Evolutionary conservation across 2,329 filamentous ascomycete genomes (phyloP).

Genomic region (Aspergillus clavatus): DNA sequence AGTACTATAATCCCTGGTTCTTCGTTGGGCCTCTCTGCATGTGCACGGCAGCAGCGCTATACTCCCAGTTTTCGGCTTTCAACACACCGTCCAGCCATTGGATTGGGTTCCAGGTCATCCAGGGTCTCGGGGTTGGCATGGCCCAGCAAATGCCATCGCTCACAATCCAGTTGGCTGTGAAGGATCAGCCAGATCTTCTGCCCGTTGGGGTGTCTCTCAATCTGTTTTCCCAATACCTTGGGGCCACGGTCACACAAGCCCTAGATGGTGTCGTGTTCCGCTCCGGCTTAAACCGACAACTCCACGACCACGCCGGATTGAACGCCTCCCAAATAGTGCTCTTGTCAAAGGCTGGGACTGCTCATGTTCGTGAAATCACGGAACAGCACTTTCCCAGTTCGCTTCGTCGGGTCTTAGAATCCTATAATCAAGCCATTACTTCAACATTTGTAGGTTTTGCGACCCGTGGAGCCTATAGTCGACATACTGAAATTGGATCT

Average conservation of each 20-base stretch:
- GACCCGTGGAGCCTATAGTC: too few species aligned
- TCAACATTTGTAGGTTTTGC: slow-evolving; percentile 12
- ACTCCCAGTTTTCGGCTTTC: slow-evolving; percentile 2
- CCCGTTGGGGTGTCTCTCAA: slow-evolving; percentile 3
- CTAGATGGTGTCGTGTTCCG: slow-evolving; percentile 8
- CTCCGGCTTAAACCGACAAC: slow-evolving; percentile 1
- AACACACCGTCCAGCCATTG: slow-evolving; percentile 4
- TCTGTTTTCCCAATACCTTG: slow-evolving; percentile 5
- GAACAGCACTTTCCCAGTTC: slow-evolving; percentile 4
- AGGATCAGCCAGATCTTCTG: slow-evolving; percentile 3
- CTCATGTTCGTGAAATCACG: slow-evolving; percentile 1
- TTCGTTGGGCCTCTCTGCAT: slow-evolving; percentile 3
- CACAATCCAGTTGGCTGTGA: slow-evolving; percentile 2
- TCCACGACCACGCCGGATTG: slow-evolving; percentile 5
- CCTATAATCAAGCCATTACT: slow-evolving; percentile 8
- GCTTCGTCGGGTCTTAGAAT: not conserved
- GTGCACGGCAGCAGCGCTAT: slow-evolving; percentile 2
- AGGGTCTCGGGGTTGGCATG: slow-evolving; percentile 6
- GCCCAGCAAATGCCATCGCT: slow-evolving; percentile 7
- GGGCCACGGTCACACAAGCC: slow-evolving; percentile 1
- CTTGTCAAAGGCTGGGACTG: slow-evolving; percentile 5
- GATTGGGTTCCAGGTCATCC: slow-evolving; percentile 7
- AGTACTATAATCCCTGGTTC: slow-evolving; percentile 6
- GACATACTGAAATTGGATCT: too few species aligned
- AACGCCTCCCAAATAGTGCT: slow-evolving; percentile 3